A percentile compares a stretch with the other conserved stretches of the same genome.
phyloP scores from a whole-genome alignment of 2,329 filamentous ascomycete genomes.

The Geosmithia flava region DNA sequence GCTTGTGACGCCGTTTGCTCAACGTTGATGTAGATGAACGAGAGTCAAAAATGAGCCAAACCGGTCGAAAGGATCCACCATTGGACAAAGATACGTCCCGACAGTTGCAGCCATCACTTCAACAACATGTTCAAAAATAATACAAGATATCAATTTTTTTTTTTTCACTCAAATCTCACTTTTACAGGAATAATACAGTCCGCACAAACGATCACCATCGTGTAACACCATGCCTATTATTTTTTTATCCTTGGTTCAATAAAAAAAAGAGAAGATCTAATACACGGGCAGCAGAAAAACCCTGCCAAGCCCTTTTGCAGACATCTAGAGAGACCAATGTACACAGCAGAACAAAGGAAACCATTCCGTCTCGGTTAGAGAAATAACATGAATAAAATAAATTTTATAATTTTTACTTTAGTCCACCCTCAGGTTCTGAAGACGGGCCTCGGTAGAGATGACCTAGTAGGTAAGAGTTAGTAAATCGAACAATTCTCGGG shows the following conservation, averaged over 20 bases:
- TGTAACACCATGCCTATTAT: not conserved
- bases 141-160: too few species aligned
- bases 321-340: slow-evolving; percentile 5
- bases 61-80: too few species aligned
- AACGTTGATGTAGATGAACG: too few species aligned
- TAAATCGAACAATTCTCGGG: slow-evolving; percentile 1
- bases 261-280: slow-evolving; percentile 6
- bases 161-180: too few species aligned
- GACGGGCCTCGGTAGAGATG: slow-evolving; percentile 77
- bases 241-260: not conserved
- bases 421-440: slow-evolving; percentile 79
- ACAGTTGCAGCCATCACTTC: too few species aligned
- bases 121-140: too few species aligned
- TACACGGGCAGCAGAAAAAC: slow-evolving; percentile 12
- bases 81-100: too few species aligned
- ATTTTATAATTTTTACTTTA: slow-evolving; percentile 25
- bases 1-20: too few species aligned
- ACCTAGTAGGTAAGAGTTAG: slow-evolving; percentile 40
- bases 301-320: not conserved
- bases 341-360: slow-evolving; percentile 1
- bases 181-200: too few species aligned
- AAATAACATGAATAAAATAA: slow-evolving; percentile 13
- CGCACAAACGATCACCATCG: too few species aligned
- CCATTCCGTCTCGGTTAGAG: not conserved
- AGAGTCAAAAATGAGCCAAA: too few species aligned